Conservation (phyloP, 1,284 basidiomycete genomes). For the Veloboletus limbatus region DNA sequence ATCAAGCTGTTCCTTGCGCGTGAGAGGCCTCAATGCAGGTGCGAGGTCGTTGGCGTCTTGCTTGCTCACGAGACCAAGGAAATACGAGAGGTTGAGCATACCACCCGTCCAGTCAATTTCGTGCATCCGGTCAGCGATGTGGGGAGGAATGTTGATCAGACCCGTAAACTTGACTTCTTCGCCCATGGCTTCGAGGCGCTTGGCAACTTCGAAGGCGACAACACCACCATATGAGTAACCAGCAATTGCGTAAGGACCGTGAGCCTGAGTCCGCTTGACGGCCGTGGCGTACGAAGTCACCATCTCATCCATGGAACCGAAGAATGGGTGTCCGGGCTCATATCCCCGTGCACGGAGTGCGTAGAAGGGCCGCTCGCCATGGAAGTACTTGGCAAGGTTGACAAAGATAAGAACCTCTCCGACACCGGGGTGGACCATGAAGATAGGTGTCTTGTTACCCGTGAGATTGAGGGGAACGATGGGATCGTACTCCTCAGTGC, state of each 20-base stretch:
- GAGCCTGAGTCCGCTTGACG: conserved; percentile 37
- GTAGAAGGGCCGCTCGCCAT: conserved; percentile 43
- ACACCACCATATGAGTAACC: conserved; percentile 46
- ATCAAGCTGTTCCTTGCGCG: no score
- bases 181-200: conserved; percentile 33
- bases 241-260: conserved; percentile 40
- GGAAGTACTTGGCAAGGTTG: conserved; percentile 41
- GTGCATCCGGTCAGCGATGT: conserved; percentile 39
- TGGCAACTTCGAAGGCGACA: conserved; percentile 41
- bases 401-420: conserved; percentile 42
- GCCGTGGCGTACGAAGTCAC: conserved; percentile 39
- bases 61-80: no score
- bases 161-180: conserved; percentile 37
- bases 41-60: no score
- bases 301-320: conserved; percentile 42
- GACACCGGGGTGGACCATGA: conserved; percentile 38
- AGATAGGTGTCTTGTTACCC: conserved; percentile 43
- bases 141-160: conserved; percentile 39
- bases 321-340: conserved; percentile 38
- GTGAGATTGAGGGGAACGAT: no score
- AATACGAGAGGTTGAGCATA: no score
- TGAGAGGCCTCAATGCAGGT: no score
- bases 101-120: conserved; percentile 39
- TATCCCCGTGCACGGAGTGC: conserved; percentile 45
- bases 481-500: no score